A percentile compares a stretch with the other conserved stretches of the same genome.
These are phyloP conservation scores for Ceratobasidium sp. DNA, from an alignment of 1,284 basidiomycete genomes.

Conservation along the genomic window DNA sequence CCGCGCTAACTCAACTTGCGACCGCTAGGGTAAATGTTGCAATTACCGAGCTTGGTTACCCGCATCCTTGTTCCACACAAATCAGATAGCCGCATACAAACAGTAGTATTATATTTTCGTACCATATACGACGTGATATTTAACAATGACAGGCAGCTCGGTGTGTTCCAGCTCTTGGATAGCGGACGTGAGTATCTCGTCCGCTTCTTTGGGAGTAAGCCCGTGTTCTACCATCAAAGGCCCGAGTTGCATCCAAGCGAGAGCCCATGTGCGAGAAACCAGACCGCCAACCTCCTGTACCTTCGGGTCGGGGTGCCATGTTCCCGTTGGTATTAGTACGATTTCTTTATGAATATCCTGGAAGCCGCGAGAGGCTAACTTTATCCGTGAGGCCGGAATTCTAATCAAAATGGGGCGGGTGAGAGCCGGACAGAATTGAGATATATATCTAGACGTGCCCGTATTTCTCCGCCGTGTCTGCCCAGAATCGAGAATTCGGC, in stretches of 20 bases:
- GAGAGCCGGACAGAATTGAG: too few species aligned
- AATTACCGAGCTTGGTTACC: conserved; percentile 37
- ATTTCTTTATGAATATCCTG: conserved; percentile 19
- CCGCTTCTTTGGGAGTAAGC: conserved; percentile 5
- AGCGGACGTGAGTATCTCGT: too few species aligned
- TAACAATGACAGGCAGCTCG: too few species aligned
- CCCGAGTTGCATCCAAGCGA: conserved; percentile 33
- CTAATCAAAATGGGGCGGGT: neutral
- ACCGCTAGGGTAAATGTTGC: conserved; percentile 47
- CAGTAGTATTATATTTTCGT: too few species aligned
- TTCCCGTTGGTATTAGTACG: conserved; percentile 18
- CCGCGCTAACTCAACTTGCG: conserved; percentile 51
- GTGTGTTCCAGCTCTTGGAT: too few species aligned
- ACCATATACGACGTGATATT: too few species aligned
- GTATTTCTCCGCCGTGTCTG: conserved; percentile 9
- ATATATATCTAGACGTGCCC: neutral
- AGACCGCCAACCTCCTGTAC: conserved; percentile 17
- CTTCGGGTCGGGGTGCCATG: conserved; percentile 33
- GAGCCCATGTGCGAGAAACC: neutral
- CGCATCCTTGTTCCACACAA: too few species aligned
- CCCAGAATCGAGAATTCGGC: conserved; percentile 31
- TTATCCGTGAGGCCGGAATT: neutral
- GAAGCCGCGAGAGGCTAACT: neutral
- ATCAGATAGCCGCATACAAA: too few species aligned
- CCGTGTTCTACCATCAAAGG: conserved; percentile 4